A percentile compares a stretch with the other conserved stretches of the same genome.
phyloP scores from a whole-genome alignment of 2,329 filamentous ascomycete species.

The Venturiaceae sp. region DNA sequence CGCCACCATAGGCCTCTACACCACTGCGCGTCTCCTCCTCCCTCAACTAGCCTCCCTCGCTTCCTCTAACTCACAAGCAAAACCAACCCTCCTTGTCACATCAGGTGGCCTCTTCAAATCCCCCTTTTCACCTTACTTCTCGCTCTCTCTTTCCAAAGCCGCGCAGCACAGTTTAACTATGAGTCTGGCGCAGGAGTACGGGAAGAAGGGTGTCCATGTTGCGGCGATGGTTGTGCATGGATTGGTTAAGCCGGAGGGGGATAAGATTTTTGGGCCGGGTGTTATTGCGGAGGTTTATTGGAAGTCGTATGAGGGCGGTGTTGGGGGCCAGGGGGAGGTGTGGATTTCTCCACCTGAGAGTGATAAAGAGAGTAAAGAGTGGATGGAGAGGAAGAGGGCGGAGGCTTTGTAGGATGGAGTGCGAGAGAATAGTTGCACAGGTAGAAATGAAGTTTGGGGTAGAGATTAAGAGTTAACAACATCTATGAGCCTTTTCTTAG shows the following conservation, averaged over 20 bases:
- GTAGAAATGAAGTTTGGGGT: too few relatives aligned
- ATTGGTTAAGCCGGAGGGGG: constrained; percentile 11
- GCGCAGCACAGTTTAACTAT: constrained; percentile 8
- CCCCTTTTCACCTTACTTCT: constrained; percentile 38
- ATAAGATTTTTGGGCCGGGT: constrained; percentile 10
- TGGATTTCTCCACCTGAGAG: constrained; percentile 1
- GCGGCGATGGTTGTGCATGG: constrained; percentile 14
- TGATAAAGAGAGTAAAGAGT: not conserved
- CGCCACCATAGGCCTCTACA: constrained; percentile 38
- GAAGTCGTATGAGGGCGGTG: constrained; percentile 14
- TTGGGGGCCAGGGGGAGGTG: constrained; percentile 12
- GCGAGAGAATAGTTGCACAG: too few relatives aligned
- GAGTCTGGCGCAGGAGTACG: not conserved
- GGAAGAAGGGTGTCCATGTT: constrained; percentile 14
- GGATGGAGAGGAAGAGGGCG: not conserved
- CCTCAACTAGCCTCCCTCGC: constrained; percentile 17
- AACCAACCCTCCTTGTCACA: constrained; percentile 40
- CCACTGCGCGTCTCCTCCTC: constrained; percentile 36
- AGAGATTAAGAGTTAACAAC: too few relatives aligned
- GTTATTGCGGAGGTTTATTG: constrained; percentile 13
- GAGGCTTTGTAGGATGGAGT: not conserved
- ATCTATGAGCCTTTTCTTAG: too few relatives aligned
- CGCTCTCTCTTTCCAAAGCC: constrained; percentile 12
- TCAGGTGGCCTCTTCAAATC: constrained; percentile 37
- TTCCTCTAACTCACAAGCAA: constrained; percentile 24